Base-by-base conservation (phyloP, 768 basidiomycete species). In the Suillus alpinus region DNA sequence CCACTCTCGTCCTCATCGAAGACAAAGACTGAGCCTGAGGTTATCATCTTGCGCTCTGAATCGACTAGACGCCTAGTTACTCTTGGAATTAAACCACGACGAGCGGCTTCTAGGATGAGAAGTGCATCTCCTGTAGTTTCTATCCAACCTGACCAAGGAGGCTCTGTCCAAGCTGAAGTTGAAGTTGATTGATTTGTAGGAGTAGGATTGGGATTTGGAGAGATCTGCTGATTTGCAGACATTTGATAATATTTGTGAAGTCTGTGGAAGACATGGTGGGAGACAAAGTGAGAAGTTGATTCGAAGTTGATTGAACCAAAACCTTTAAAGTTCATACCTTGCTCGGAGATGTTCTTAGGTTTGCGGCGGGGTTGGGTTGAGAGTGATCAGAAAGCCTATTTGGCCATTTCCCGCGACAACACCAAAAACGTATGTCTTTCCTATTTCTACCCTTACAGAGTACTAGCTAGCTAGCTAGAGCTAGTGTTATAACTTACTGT, bases 1-100 rank as follows among this genome's bases (percentile, higher is more conserved):
- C 95, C 94, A 69, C 92, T 94, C 76, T 96, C 94, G 68, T 94
- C 90, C 78, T 97, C 95, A 74, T 98, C 94, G 70, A 97, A 98
- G 65, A 97, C 95, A 68, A 98, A 98, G 12, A 98, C 94, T 7
- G 91, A 91, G 59, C 95, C 95, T 6, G 89, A 91, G 18, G 88
- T 88, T 72, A 98, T 95, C 88, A 96, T 92, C 69, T 86, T 89
- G 60, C 94, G 85, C 74, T 98, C 95, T 36, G 91, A 83, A 71
- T 97, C 95, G 63, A 94, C 92, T 56, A 98, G 85, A 43, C 95
- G 86, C 44, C 95, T 85, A 37, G 94, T 95, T 26, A 98, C 92
- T 60, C 94, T 83, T 9, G 95, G 95, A 40, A 97, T 94, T 67
- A 95, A 83, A 29, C 94, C 94, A 36, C 91, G 82, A 53, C 91